phyloP scores from a whole-genome alignment of 768 basidiomycete genomes.

The Auricularia cornea region DNA sequence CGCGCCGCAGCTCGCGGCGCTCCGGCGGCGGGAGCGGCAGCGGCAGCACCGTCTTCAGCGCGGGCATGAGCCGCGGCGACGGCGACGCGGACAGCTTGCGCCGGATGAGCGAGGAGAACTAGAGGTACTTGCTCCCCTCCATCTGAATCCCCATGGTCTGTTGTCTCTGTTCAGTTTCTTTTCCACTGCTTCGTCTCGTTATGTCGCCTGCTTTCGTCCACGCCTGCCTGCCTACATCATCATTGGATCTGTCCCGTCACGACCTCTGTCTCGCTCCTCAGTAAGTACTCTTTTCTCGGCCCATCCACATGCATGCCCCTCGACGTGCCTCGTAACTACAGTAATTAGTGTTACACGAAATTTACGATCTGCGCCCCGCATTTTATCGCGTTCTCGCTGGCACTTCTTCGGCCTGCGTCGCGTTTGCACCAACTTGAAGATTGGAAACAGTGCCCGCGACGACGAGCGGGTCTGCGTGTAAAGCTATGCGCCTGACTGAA shows the following conservation, averaged over 20 bases:
- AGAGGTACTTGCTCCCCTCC: background rate
- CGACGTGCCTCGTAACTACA: background rate
- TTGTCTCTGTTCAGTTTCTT: background rate
- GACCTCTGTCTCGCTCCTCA: too few species aligned
- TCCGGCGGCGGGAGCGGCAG: slow-evolving; percentile 53
- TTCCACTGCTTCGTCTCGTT: background rate
- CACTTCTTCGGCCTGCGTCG: too few species aligned
- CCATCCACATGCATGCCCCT: background rate
- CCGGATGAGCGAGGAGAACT: slow-evolving; percentile 6
- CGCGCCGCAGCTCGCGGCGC: slow-evolving; percentile 40
- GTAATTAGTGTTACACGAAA: background rate
- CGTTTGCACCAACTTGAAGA: too few species aligned
- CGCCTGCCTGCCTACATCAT: too few species aligned
- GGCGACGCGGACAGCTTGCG: slow-evolving; percentile 39
- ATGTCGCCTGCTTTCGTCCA: too few species aligned
- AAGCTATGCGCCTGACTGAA: too few species aligned
- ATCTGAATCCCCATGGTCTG: too few species aligned
- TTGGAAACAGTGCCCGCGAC: too few species aligned
- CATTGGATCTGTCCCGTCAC: too few species aligned
- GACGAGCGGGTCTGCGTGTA: too few species aligned
- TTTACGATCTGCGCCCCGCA: background rate
- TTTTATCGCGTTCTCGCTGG: too few species aligned
- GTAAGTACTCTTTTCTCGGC: background rate
- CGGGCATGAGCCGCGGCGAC: slow-evolving; percentile 50
- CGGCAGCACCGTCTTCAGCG: slow-evolving; percentile 80